Conservation (phyloP, 2,329 filamentous ascomycete genomes). For the Didymella pinodella region DNA sequence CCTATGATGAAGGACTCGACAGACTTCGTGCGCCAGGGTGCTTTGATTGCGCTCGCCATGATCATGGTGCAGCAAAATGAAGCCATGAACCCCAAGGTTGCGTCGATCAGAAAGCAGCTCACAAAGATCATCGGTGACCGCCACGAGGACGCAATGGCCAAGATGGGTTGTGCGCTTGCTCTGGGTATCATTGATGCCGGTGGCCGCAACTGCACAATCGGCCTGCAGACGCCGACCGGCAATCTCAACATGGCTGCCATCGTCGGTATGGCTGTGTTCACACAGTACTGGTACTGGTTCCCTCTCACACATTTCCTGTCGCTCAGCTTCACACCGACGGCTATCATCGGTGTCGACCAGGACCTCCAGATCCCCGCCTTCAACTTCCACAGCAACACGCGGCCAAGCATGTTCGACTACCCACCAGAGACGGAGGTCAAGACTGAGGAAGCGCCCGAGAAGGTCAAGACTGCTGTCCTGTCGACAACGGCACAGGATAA, state of each 20-base stretch:
- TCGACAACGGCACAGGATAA: constrained; percentile 98
- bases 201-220: constrained; percentile 97
- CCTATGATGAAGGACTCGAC: constrained; percentile 99
- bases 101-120: constrained; percentile 87
- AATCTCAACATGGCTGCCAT: constrained; percentile 99
- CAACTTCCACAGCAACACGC: constrained; percentile 94
- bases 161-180: constrained; percentile 93
- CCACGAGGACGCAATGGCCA: constrained; percentile 99
- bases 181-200: constrained; percentile 98
- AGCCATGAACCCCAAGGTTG: constrained; percentile 96
- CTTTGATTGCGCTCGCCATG: constrained; percentile 93
- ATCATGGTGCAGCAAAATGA: constrained; percentile 99
- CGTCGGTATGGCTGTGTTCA: constrained; percentile 97
- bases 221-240: constrained; percentile 94
- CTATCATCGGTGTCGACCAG: constrained; percentile 92
- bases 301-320: constrained; percentile 97
- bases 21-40: constrained; percentile 97
- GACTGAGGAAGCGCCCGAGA: constrained; percentile 87
- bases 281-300: constrained; percentile 99
- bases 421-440: constrained; percentile 97
- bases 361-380: constrained; percentile 92
- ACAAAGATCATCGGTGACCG: constrained; percentile 93
- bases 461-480: constrained; percentile 93
- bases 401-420: constrained; percentile 96
- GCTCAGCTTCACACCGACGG: constrained; percentile 93